Evolutionary conservation across 345 rosid genomes (phyloP), one percentile per base, ranked within the genome.

Genomic region (Clausena lansium): DNA sequence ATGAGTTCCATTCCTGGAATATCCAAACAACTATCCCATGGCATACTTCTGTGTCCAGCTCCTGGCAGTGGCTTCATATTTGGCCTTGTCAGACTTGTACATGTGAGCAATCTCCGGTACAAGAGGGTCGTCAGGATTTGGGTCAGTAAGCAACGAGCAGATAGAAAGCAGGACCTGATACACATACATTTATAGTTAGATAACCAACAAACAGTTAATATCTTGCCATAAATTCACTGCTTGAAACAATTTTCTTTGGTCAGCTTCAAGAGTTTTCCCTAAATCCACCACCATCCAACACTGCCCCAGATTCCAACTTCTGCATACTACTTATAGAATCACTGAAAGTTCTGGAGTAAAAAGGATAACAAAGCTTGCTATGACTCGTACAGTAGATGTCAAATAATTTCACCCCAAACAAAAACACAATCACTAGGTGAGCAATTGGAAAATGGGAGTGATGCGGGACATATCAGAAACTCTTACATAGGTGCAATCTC

Each of bases 31-130:
- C 50, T 79, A 85, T 4, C 86, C 88, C 86, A 85, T 85, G 62
- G 86, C 84, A 83, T 83, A 85, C 79, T 81, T 85, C 79, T 83
- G 88, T 7, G 88, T 78, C 88, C 88, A 83, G 81, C 88, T 83
- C 33, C 88, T 81, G 25, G 85, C 85, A 22, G 81, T 85, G 22
- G 88, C 33, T 75, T 85, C 86, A 28, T 85, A 82, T 73, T 83
- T 85, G 36, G 79, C 69, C 27, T 81, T 78, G 66, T 85, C 88
- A 1, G 85, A 67, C 83, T 85, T 85, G 39, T 81, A 85, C 88
- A 80, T 85, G 67, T 85, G 88, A 22, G 88, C 88, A n/a, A 85
- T 81, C 80, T 85, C 84, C 0, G 83, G 88, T 22, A 83, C 88
- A 63, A 85, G 85, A 22, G 88, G 88, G 65, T 85, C 88, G 35